Base-by-base conservation (phyloP, 768 basidiomycete species). In the Suillus occidentalis region DNA sequence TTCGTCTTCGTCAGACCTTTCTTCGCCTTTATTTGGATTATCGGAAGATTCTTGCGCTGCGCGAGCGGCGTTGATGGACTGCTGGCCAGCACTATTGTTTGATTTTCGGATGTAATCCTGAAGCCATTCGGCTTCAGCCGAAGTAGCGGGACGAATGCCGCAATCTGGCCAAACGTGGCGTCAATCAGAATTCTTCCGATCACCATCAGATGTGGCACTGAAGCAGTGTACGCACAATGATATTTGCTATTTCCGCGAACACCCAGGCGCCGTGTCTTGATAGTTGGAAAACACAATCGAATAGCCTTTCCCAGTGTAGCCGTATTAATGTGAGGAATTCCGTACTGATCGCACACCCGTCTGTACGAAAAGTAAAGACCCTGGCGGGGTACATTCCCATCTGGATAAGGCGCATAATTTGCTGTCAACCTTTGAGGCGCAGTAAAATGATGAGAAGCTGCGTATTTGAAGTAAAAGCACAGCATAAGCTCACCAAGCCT, bases 241-340 rank as follows among this genome's bases (percentile, higher is more conserved):
- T 97, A 97, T 84, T 95, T 96, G 81, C 92, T 94, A 82, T 97
- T 95, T 60, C 95, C 95, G 78, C 95, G 82, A 65, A 94, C 94
- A 65, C 95, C 95, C 65, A 97, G 79, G 65, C 95, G 90, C 69
- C 95, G 84, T 60, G 95, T 97, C 85, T 95, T 96, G 84, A 97
- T 95, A 67, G 91, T 92, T 58, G 93, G 93, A 80, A 95, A 97
- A 76, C 94, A 95, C 62, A 92, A 85, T 67, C 94, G 85, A 73
- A 97, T 95, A 55, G 95, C 94, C 78, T 97, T 97, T 67, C 95
- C 95, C 71, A 97, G 84, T 1, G 95, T 95, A 69, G 95, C 95
- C 43, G 95, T 94, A 82, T 96, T 97, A 81, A 97, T 94, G 73
- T 96, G 93, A 61, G 92, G 92, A 66, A 95, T 92, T 60, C 91